phyloP scores from a whole-genome alignment of 306 rosid species.

The Cyclanthera cordifolia region DNA sequence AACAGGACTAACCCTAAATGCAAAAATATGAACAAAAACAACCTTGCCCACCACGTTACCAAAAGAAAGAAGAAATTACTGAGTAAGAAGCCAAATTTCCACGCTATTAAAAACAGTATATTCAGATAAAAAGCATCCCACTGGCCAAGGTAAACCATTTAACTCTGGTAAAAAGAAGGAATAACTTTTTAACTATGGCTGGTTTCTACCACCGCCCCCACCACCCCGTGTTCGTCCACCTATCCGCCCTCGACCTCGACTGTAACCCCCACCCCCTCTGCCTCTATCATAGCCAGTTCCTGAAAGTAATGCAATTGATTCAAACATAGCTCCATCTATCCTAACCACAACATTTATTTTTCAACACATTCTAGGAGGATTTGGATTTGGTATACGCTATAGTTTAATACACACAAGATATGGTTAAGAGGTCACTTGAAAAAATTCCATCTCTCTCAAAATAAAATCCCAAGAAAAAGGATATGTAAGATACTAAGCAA shows the following conservation, averaged over 20 bases:
- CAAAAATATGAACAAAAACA: slow-evolving; percentile 12
- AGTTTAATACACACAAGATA: background rate
- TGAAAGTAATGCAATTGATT: slow-evolving; percentile 10
- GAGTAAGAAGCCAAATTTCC: slow-evolving; percentile 6
- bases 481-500: background rate
- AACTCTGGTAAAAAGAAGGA: background rate
- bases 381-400: background rate
- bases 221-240: slow-evolving; percentile 48
- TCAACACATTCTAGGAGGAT: background rate
- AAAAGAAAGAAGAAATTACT: slow-evolving; percentile 7
- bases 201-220: slow-evolving; percentile 16
- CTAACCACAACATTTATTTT: background rate
- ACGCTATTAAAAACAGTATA: slow-evolving; percentile 8
- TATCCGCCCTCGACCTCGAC: slow-evolving; percentile 67
- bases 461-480: background rate
- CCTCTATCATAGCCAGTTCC: slow-evolving; percentile 68
- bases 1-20: background rate
- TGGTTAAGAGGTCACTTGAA: background rate
- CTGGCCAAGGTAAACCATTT: slow-evolving; percentile 14
- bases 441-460: background rate
- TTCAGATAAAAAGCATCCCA: slow-evolving; percentile 10
- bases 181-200: slow-evolving; percentile 4
- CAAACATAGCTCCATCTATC: background rate
- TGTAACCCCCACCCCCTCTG: slow-evolving; percentile 63
- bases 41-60: slow-evolving; percentile 10